Evolutionary conservation across 208 protist genomes (phyloP).

Genomic region (Trypanosoma caninum): DNA sequence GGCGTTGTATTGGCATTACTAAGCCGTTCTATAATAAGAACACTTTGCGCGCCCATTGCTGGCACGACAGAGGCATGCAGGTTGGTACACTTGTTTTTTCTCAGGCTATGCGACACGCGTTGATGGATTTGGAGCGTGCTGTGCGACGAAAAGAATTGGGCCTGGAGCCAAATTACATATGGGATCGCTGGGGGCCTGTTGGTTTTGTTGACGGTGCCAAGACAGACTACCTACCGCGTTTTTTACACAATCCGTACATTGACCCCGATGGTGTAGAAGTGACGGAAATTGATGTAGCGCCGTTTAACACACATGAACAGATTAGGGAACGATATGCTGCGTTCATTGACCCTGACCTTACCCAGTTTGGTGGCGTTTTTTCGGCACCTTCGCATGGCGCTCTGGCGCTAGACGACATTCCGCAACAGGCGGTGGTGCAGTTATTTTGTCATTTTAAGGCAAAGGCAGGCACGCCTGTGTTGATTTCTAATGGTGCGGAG

Average conservation of each 20-base stretch:
- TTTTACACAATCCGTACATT: slow-evolving; percentile 83
- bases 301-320: slow-evolving; percentile 89
- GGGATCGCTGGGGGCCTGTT: slow-evolving; percentile 88
- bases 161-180: slow-evolving; percentile 84
- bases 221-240: slow-evolving; percentile 82
- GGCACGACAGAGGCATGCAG: slow-evolving; percentile 80
- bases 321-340: slow-evolving; percentile 81
- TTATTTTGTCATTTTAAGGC: slow-evolving; percentile 59
- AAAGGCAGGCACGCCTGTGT: slow-evolving; percentile 39
- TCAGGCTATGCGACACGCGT: slow-evolving; percentile 84
- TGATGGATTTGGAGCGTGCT: slow-evolving; percentile 89
- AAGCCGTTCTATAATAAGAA: slow-evolving; percentile 86
- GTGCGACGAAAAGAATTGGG: slow-evolving; percentile 79
- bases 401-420: slow-evolving; percentile 69
- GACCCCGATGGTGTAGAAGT: slow-evolving; percentile 89
- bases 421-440: slow-evolving; percentile 32
- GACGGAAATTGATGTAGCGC: slow-evolving; percentile 82
- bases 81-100: slow-evolving; percentile 82
- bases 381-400: slow-evolving; percentile 57
- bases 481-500: slow-evolving; percentile 25
- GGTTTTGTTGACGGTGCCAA: slow-evolving; percentile 86
- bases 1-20: slow-evolving; percentile 89
- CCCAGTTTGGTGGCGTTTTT: slow-evolving; percentile 66
- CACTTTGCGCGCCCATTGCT: slow-evolving; percentile 85
- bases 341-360: slow-evolving; percentile 78